A percentile compares a stretch with the other conserved stretches of the same genome.
These are phyloP conservation scores for Shiraia bambusicola DNA, from an alignment of 2,329 filamentous ascomycete species.

Conservation along the genomic window DNA sequence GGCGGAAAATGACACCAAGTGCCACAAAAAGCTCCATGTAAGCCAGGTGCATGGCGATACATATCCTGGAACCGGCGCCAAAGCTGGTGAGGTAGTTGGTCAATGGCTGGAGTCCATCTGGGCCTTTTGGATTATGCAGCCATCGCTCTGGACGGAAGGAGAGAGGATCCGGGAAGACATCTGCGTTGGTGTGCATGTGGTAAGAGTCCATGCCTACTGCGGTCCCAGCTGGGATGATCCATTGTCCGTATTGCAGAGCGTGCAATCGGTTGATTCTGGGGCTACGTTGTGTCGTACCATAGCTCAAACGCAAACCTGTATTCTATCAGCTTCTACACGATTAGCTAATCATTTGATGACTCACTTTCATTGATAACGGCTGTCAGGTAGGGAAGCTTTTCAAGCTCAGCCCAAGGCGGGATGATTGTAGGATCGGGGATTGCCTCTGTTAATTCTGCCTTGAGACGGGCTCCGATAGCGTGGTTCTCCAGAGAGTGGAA, in stretches of 20 bases:
- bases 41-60: constrained; percentile 14
- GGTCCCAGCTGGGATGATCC: constrained; percentile 23
- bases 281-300: constrained; percentile 24
- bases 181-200: constrained; percentile 26
- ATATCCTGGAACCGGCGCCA: constrained; percentile 11
- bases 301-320: too few species aligned
- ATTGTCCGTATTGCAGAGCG: constrained; percentile 15
- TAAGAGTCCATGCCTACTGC: constrained; percentile 32
- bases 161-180: constrained; percentile 20
- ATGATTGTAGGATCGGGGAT: constrained; percentile 9
- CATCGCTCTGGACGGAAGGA: constrained; percentile 33
- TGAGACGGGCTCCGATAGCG: not conserved
- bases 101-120: constrained; percentile 7
- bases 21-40: constrained; percentile 12
- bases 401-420: constrained; percentile 9
- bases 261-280: constrained; percentile 19
- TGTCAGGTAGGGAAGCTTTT: constrained; percentile 27
- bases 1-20: constrained; percentile 10
- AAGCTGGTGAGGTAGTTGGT: constrained; percentile 14
- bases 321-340: too few species aligned
- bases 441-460: constrained; percentile 16
- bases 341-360: too few species aligned
- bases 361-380: constrained; percentile 29
- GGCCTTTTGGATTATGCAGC: constrained; percentile 13
- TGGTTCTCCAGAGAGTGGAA: constrained; percentile 25